Conservation (phyloP, 2,329 filamentous ascomycete genomes). For the Botrytis sinoallii region DNA sequence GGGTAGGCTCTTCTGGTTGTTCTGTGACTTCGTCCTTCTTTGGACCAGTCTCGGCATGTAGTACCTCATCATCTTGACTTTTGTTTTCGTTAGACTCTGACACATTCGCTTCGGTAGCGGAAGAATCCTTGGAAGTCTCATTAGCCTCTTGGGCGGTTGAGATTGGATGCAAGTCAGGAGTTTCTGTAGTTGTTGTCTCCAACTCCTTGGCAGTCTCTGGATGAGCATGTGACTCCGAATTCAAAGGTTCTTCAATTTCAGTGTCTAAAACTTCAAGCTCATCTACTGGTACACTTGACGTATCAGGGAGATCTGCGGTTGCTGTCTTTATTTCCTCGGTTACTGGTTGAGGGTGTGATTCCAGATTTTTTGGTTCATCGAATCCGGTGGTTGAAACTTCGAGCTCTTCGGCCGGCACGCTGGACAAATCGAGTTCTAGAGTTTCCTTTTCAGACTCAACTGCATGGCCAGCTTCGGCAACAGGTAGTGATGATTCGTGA, state of each 20-base stretch:
- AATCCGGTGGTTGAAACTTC: conserved; percentile 1
- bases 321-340: background rate
- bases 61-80: background rate
- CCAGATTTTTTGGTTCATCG: background rate
- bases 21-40: background rate
- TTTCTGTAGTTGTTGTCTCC: background rate
- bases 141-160: background rate
- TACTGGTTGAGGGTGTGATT: background rate
- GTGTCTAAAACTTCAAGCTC: background rate
- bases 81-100: background rate
- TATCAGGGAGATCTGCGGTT: background rate
- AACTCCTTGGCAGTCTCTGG: background rate
- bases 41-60: background rate
- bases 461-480: background rate
- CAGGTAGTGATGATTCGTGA: background rate
- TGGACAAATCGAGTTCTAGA: background rate
- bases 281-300: background rate
- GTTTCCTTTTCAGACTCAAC: background rate
- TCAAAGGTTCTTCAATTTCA: background rate
- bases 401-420: conserved; percentile 3
- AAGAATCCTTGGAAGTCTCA: background rate
- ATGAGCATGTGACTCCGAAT: background rate
- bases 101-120: background rate
- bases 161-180: background rate
- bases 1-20: background rate